Base-by-base conservation (phyloP, 108 stramenopile genomes). In the Cyclotella kingstonii region DNA sequence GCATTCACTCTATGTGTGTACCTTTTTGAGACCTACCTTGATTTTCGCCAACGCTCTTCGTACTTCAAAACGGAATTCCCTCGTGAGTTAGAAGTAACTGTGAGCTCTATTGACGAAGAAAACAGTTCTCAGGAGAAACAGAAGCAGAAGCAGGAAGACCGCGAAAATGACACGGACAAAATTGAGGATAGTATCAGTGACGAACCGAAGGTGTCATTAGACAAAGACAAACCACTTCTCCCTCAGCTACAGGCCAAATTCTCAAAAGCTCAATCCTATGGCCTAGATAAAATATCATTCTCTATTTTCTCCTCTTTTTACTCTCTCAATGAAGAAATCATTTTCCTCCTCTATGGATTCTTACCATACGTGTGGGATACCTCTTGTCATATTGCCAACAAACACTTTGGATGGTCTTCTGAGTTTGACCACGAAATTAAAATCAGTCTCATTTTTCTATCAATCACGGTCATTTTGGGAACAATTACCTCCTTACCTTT, bases 261-360 rank as follows among this genome's bases (percentile, higher is more conserved):
- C 70, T 63, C 61, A 49, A 70, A 71, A 7, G 80, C 91, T 0
- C 93, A 93, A 70, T 58, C 88, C 12, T 97, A 97, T 75, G 90
- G 90, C 6, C 66, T 90, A 34, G 94, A 95, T 70, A 94, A 93
- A 79, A 86, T 93, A 45, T 80, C 85, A 50, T 93, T 97, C 64
- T 88, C 87, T 26, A 81, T 93, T 60, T 58, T 96, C 38, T 86
- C 84, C 23, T 76, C 81, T 22, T 54, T 79, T 23, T 94, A 87
- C 73, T 81, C 76, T 14, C 63, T 80, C 35, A 42, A 76, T 19
- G 89, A 91, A 67, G 84, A 81, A 28, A 60, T 87, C 5, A 66
- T 52, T 11, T 89, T 94, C 76, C 61, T 94, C 29, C 34, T 90
- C 47, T 44, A 84, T 0, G 95, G 95, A 26, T 85, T 85, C 54